Evolutionary conservation across 1,284 basidiomycete genomes (phyloP).

Genomic region (Spongispora temasekensis): DNA sequence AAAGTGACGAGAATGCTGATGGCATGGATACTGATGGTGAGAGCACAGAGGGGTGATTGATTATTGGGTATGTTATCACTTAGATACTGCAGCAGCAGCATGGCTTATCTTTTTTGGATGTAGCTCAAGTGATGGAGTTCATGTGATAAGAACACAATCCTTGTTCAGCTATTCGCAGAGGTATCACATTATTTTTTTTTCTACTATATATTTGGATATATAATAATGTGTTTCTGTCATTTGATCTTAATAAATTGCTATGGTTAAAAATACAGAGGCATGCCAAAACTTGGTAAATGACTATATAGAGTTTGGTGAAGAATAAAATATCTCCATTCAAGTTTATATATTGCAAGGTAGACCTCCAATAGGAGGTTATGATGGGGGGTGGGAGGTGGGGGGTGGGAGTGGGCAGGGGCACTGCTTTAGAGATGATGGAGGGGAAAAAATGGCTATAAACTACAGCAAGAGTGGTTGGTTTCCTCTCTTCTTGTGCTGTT

Average conservation of each 20-base stretch:
- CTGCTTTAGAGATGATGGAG: no score
- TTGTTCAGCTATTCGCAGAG: background rate
- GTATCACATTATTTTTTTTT: background rate
- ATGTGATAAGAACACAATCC: background rate
- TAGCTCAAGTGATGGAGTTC: background rate
- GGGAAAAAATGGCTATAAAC: no score
- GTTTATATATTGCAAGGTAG: no score
- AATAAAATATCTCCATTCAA: no score
- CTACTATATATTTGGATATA: background rate
- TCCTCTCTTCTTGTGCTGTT: no score
- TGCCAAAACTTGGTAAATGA: background rate
- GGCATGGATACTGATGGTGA: background rate
- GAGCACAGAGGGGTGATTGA: background rate
- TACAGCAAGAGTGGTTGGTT: no score
- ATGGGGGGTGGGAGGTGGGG: no score
- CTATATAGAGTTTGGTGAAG: background rate
- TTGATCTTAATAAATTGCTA: background rate
- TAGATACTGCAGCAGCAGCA: background rate
- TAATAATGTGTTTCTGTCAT: background rate
- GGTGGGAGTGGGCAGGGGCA: no score
- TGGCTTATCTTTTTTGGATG: background rate
- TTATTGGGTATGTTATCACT: background rate
- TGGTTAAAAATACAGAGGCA: background rate
- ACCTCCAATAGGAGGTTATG: no score
- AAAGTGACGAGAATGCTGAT: background rate